Evolutionary conservation across 1,139 yeast genomes (phyloP).

Genomic region (Taphrina betulina): DNA sequence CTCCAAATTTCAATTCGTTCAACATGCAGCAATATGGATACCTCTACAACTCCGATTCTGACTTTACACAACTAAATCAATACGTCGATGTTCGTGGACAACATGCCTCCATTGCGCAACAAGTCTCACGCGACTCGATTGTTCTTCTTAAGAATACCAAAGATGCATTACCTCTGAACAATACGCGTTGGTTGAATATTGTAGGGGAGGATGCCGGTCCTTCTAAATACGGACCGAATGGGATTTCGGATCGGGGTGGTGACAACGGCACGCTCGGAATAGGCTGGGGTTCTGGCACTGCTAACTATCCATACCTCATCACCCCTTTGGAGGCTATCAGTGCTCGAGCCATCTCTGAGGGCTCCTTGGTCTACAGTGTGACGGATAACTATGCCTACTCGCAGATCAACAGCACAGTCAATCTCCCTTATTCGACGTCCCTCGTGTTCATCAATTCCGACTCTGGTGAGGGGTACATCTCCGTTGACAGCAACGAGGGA

Average conservation of each 20-base stretch:
- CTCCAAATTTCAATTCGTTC: constrained; percentile 15
- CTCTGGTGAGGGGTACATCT: constrained; percentile 62
- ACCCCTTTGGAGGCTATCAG: constrained; percentile 51
- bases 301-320: constrained; percentile 55
- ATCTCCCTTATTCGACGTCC: constrained; percentile 46
- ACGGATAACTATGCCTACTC: constrained; percentile 49
- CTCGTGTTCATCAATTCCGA: constrained; percentile 50
- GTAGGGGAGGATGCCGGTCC: constrained; percentile 43
- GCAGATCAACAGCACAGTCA: constrained; percentile 54
- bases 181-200: constrained; percentile 53
- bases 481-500: constrained; percentile 59
- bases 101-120: constrained; percentile 53
- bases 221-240: constrained; percentile 47
- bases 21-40: constrained; percentile 10
- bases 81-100: constrained; percentile 55
- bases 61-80: constrained; percentile 49
- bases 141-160: constrained; percentile 56
- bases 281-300: constrained; percentile 54
- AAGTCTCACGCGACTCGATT: constrained; percentile 59
- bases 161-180: constrained; percentile 55
- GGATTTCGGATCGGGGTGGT: constrained; percentile 42
- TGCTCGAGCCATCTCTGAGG: constrained; percentile 37
- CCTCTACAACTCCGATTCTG: constrained; percentile 9
- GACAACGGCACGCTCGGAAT: constrained; percentile 42
- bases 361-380: constrained; percentile 38